Conservation (phyloP, 192 early-diverging fungal species). For the Thamnidium elegans region DNA sequence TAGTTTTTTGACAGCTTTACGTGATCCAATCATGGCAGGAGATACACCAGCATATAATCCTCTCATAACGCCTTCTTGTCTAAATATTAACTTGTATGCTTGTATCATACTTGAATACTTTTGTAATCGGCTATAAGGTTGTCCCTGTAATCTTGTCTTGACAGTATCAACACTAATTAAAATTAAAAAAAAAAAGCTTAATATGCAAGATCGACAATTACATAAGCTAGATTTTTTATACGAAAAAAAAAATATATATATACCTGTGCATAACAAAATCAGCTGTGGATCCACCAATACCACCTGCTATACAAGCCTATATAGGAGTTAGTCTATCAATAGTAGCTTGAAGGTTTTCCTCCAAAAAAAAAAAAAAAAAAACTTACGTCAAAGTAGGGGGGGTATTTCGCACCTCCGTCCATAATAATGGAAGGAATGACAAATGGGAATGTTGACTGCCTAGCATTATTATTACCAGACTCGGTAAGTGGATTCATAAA, state of each 20-base stretch:
- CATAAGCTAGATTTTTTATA: background rate
- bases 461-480: background rate
- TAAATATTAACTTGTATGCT: constrained; percentile 51
- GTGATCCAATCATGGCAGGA: constrained; percentile 53
- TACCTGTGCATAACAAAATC: constrained; percentile 61
- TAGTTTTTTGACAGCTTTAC: constrained; percentile 21
- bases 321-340: background rate
- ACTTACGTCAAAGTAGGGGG: constrained; percentile 35
- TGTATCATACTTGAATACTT: constrained; percentile 61
- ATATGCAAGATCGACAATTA: no score
- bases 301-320: constrained; percentile 50
- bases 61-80: constrained; percentile 50
- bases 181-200: no score
- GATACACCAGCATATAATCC: constrained; percentile 55
- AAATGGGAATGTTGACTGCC: constrained; percentile 1
- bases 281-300: constrained; percentile 50
- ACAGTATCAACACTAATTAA: constrained; percentile 45
- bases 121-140: constrained; percentile 39
- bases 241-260: background rate
- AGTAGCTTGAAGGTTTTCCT: background rate
- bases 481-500: no score
- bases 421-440: constrained; percentile 9
- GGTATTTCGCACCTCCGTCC: constrained; percentile 7
- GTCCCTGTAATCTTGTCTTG: constrained; percentile 57
- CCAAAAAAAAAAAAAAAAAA: background rate